A percentile compares a stretch with the other conserved stretches of the same genome.
Evolutionary conservation across 108 stramenopile genomes (phyloP).

Genomic region (Cylindrotheca fusiformis): DNA sequence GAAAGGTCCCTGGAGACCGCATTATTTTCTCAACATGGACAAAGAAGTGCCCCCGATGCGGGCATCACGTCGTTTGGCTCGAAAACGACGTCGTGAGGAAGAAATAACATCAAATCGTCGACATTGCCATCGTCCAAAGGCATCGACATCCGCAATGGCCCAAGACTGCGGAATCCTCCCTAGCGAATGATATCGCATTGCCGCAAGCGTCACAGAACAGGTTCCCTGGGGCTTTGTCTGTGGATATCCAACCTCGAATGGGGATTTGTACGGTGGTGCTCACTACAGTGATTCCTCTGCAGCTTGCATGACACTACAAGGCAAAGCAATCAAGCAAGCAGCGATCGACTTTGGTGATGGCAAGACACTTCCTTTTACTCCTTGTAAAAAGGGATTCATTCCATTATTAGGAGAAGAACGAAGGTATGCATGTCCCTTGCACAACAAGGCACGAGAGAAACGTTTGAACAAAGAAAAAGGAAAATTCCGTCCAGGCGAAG

Average conservation of each 20-base stretch:
- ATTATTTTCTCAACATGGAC: no score
- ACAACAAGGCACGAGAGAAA: conserved; percentile 55
- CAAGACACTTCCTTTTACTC: conserved; percentile 70
- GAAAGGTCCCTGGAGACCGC: no score
- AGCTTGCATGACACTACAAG: conserved; percentile 68
- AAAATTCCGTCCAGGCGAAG: conserved; percentile 64
- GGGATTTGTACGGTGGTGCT: conserved; percentile 87
- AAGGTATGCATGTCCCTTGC: conserved; percentile 83
- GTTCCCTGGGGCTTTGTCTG: conserved; percentile 87
- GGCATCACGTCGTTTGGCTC: background rate
- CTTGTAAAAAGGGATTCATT: conserved; percentile 82
- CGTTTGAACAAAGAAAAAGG: conserved; percentile 51
- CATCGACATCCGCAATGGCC: conserved; percentile 35
- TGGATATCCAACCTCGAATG: conserved; percentile 54
- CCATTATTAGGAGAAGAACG: conserved; percentile 39
- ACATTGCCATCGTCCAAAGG: conserved; percentile 51
- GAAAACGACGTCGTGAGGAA: conserved; percentile 1
- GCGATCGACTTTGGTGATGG: conserved; percentile 71
- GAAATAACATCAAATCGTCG: background rate
- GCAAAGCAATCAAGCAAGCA: conserved; percentile 62
- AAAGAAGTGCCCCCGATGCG: background rate
- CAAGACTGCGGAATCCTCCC: conserved; percentile 84
- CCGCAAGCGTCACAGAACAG: conserved; percentile 50
- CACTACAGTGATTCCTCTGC: conserved; percentile 71
- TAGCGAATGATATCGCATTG: conserved; percentile 83